Conservation (phyloP, 495 filamentous ascomycete species). For the Aspergillus coremiiformis region DNA sequence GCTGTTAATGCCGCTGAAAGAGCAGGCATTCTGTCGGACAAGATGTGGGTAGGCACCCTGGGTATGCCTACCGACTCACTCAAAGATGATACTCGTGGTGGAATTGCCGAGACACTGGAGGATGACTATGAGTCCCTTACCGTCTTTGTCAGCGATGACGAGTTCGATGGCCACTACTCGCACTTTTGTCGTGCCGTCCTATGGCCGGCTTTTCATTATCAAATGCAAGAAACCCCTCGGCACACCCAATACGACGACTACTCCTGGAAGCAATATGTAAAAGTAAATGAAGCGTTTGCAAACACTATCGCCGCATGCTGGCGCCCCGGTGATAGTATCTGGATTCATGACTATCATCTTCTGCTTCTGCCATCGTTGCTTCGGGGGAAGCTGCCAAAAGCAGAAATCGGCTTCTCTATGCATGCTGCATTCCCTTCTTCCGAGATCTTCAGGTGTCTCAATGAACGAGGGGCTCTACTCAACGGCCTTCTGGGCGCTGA, state of each 20-base stretch:
- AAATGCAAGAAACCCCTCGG: constrained; percentile 88
- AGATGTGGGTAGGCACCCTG: constrained; percentile 76
- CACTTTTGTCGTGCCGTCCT: constrained; percentile 84
- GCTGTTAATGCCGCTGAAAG: constrained; percentile 65
- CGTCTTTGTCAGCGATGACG: constrained; percentile 73
- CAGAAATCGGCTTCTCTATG: constrained; percentile 87
- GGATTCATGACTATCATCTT: constrained; percentile 90
- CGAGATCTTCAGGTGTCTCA: constrained; percentile 81
- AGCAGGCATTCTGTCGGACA: constrained; percentile 50
- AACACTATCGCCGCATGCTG: constrained; percentile 76
- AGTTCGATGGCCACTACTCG: constrained; percentile 80
- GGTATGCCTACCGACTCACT: constrained; percentile 84
- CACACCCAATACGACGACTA: constrained; percentile 91
- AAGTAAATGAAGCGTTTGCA: constrained; percentile 80
- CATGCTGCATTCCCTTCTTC: constrained; percentile 89
- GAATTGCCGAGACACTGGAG: constrained; percentile 69
- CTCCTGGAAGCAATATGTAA: constrained; percentile 87
- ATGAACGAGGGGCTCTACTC: constrained; percentile 65
- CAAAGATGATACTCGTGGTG: constrained; percentile 56
- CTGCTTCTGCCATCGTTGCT: constrained; percentile 74
- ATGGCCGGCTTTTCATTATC: constrained; percentile 88
- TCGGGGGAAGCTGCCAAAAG: constrained; percentile 66
- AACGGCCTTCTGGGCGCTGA: constrained; percentile 85
- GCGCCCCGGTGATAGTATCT: constrained; percentile 78
- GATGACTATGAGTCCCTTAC: constrained; percentile 68